These are phyloP conservation scores for Verticillium albo-atrum DNA, from an alignment of 2,329 filamentous ascomycete genomes.

Conservation along the genomic window DNA sequence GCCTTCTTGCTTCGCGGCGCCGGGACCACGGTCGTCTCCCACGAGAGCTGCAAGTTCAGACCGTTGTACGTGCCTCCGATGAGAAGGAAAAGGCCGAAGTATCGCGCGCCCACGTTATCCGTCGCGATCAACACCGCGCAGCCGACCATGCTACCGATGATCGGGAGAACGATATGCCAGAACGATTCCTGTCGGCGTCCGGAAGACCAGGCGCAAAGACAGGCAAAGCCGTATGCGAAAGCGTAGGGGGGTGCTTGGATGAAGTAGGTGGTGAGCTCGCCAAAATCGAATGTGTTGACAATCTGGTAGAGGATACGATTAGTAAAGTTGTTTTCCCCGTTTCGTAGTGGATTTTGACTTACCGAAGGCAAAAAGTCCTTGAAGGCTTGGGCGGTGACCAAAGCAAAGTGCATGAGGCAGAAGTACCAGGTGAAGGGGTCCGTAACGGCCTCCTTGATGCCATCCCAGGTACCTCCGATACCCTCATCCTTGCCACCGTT, in stretches of 20 bases:
- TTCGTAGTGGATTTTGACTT: neutral
- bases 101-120: slow-evolving; percentile 32
- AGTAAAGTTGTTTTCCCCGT: neutral
- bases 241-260: slow-evolving; percentile 35
- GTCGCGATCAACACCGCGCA: slow-evolving; percentile 34
- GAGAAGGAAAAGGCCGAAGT: slow-evolving; percentile 35
- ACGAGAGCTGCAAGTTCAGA: slow-evolving; percentile 32
- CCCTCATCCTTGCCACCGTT: slow-evolving; percentile 29
- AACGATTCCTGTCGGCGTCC: slow-evolving; percentile 27
- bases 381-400: slow-evolving; percentile 35
- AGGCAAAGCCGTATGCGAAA: slow-evolving; percentile 31
- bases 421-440: slow-evolving; percentile 35
- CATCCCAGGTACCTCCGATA: slow-evolving; percentile 29
- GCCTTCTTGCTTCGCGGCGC: slow-evolving; percentile 32
- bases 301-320: slow-evolving; percentile 9
- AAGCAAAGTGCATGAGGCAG: slow-evolving; percentile 34
- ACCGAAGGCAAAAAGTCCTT: slow-evolving; percentile 37
- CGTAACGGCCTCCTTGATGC: slow-evolving; percentile 23
- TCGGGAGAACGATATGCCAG: slow-evolving; percentile 32
- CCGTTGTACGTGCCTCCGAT: slow-evolving; percentile 31
- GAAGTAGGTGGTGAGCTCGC: slow-evolving; percentile 26
- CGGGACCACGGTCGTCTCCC: slow-evolving; percentile 33
- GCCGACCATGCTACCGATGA: slow-evolving; percentile 29
- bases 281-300: slow-evolving; percentile 20
- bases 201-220: slow-evolving; percentile 28